These are phyloP conservation scores for Diplogelasinospora grovesii DNA, from an alignment of 495 filamentous ascomycete genomes.

Conservation along the genomic window DNA sequence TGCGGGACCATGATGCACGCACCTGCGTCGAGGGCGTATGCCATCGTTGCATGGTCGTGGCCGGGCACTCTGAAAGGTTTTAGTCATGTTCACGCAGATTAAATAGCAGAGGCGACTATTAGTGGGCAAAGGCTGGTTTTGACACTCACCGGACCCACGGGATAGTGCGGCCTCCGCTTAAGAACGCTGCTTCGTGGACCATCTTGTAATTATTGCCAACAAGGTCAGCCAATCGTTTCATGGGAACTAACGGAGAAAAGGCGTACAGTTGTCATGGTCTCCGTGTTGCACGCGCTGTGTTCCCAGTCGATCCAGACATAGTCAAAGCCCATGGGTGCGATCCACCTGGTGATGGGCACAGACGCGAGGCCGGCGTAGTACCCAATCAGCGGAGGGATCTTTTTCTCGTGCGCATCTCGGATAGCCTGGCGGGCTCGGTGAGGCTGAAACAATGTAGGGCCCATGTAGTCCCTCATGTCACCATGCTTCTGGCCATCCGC, in stretches of 20 bases:
- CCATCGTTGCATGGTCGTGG: slow-evolving; percentile 41
- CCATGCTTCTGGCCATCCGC: no score
- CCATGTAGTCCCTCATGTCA: slow-evolving; percentile 35
- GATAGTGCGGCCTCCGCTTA: slow-evolving; percentile 33
- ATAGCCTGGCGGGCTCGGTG: slow-evolving; percentile 38
- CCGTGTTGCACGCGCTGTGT: slow-evolving; percentile 33
- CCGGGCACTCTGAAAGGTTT: slow-evolving; percentile 31
- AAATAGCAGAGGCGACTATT: background rate
- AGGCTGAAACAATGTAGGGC: slow-evolving; percentile 37
- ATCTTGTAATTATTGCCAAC: no score
- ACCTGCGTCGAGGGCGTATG: slow-evolving; percentile 42
- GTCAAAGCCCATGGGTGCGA: slow-evolving; percentile 35
- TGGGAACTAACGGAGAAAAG: no score
- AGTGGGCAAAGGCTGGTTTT: slow-evolving; percentile 10
- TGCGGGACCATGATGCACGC: slow-evolving; percentile 40
- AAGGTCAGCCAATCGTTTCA: no score
- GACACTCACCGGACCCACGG: slow-evolving; percentile 32
- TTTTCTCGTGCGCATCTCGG: slow-evolving; percentile 36
- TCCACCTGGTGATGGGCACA: slow-evolving; percentile 26
- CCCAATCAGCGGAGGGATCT: slow-evolving; percentile 33
- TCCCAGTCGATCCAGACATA: slow-evolving; percentile 42
- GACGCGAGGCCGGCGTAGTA: slow-evolving; percentile 32
- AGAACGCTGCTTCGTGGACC: slow-evolving; percentile 37
- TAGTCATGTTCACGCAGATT: no score
- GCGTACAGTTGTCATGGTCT: slow-evolving; percentile 38